phyloP scores from a whole-genome alignment of 1,284 basidiomycete species.

The Rhizoctonia solani region DNA sequence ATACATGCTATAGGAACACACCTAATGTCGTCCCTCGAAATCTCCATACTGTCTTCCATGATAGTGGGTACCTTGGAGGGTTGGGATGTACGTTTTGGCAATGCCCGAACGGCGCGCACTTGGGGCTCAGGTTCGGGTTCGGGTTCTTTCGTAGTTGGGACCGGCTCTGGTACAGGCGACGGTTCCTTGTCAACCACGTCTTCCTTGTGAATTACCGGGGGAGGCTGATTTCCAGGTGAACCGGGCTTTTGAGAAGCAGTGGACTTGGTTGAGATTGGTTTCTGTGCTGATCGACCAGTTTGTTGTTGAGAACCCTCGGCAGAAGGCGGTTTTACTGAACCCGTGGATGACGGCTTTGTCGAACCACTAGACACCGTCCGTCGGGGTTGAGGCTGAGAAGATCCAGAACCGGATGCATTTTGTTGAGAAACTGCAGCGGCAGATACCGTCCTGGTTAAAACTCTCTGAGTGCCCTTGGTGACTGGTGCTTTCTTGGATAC shows the following conservation, averaged over 20 bases:
- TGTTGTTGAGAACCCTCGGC: too few species aligned
- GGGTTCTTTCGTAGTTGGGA: background rate
- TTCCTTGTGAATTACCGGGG: too few species aligned
- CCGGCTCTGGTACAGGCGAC: background rate
- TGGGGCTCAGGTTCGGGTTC: background rate
- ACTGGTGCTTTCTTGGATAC: too few species aligned
- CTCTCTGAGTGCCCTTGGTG: too few species aligned
- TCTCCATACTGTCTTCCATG: background rate
- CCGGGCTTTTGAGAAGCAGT: background rate
- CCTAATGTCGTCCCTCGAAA: background rate
- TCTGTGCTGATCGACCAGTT: background rate
- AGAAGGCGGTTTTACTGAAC: background rate
- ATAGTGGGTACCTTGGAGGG: background rate
- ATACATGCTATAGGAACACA: too few species aligned
- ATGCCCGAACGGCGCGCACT: conserved; percentile 5
- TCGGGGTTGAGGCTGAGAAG: conserved; percentile 9
- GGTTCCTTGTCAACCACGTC: background rate
- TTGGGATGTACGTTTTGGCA: conserved; percentile 7
- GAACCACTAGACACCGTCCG: background rate
- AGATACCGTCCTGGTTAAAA: too few species aligned
- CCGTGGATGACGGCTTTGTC: background rate
- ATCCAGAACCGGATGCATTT: background rate
- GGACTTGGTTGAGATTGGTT: background rate
- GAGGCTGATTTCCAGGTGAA: too few species aligned
- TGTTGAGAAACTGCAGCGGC: background rate